Base-by-base conservation (phyloP, 306 rosid species). In the Albizia julibrissin region DNA sequence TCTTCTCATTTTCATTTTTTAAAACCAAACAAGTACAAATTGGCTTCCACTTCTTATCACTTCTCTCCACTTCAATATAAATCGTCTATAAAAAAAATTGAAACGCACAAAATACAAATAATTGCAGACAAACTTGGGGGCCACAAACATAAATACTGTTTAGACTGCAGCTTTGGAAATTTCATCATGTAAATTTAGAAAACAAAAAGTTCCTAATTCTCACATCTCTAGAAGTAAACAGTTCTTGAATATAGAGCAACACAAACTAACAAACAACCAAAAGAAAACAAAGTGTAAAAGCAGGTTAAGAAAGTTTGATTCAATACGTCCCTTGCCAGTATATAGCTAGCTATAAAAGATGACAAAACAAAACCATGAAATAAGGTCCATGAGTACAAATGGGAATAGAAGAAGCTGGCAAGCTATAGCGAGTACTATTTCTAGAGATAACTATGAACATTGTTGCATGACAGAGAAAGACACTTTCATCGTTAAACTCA, bases 401-500 rank as follows among this genome's bases (percentile, higher is more conserved):
- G 24, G 10, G 18, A 22, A 40, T 16, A 26, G 21, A 24, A 68
- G 43, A 72, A 80, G 77, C 70, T 54, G 79, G 69, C 71, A 59
- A 77, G 77, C 64, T 37, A 58, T 58, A 58, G 78, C 71, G 61
- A 37, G 37, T 76, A 80, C 64, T 82, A 75, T 50, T 73, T 72
- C 64, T 70, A 69, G 72, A 62, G 80, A 82, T 64, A 81, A 78
- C 62, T 42, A 77, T 62, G 76, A 84, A 72, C 82, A 82, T 86
- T 80, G 83, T 82, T 72, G 78, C 86, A 84, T 89, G 91, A 92
- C 86, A 84, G 87, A 66, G 90, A 90, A 87, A 87, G 87, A 86
- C 95, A 91, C 81, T 87, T 77, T 78, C 91, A 88, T 92, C 93
- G 93, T 92, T 87, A 84, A 81, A 81, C 97, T 88, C 93, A 87